Percentiles rank a stretch among this genome's conserved stretches.
Evolutionary conservation across 2,329 filamentous ascomycete genomes (phyloP).

Genomic region (Diplodia mutila): DNA sequence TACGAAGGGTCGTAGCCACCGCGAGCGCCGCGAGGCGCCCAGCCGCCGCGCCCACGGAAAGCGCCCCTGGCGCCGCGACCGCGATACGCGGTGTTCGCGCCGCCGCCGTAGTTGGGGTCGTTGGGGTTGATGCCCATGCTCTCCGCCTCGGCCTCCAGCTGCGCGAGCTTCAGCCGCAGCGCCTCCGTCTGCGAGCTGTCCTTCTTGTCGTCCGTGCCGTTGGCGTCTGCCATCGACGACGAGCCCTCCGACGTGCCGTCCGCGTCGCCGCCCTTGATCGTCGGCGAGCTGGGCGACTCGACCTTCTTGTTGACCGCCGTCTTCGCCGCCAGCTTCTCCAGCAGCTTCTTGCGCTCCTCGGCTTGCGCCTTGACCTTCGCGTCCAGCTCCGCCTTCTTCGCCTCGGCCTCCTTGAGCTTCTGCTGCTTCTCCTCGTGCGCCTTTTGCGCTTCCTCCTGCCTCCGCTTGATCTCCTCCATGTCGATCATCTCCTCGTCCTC

Average conservation of each 20-base stretch:
- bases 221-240: constrained; percentile 26
- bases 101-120: constrained; percentile 32
- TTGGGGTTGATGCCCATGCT: constrained; percentile 70
- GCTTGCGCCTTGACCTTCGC: constrained; percentile 65
- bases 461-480: constrained; percentile 68
- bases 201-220: constrained; percentile 32
- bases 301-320: constrained; percentile 5
- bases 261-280: constrained; percentile 29
- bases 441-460: constrained; percentile 74
- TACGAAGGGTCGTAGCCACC: constrained; percentile 31
- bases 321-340: constrained; percentile 57
- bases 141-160: constrained; percentile 73
- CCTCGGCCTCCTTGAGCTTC: constrained; percentile 66
- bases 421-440: constrained; percentile 67
- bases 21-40: constrained; percentile 36
- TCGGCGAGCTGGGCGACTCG: constrained; percentile 5
- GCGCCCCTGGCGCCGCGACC: constrained; percentile 34
- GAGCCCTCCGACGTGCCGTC: constrained; percentile 26
- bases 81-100: constrained; percentile 30
- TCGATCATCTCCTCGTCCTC: constrained; percentile 62
- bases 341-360: constrained; percentile 65
- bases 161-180: constrained; percentile 72
- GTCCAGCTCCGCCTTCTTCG: constrained; percentile 66
- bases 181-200: constrained; percentile 60
- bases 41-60: constrained; percentile 48